Evolutionary conservation across 345 rosid genomes (phyloP), one percentile per base, ranked within the genome.

Genomic region (Citrus medica): DNA sequence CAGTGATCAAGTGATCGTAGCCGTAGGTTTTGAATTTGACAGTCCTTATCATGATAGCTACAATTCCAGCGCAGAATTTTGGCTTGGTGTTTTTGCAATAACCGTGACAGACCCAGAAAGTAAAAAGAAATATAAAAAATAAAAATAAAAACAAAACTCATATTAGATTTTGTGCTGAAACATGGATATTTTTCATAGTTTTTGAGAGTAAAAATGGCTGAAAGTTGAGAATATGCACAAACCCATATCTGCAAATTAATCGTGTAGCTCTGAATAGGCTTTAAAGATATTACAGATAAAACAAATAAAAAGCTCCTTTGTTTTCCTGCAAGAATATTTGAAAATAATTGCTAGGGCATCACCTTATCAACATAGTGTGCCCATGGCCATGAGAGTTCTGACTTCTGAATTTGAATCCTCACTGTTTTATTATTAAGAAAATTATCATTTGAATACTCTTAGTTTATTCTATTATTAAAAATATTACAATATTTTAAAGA

Each of bases 41-140:
- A 63, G 93, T 88, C 86, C 21, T 80, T 78, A 56, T 84, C 88
- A 77, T 79, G 87, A 87, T 59, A 68, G 85, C 32, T 67, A 82
- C 88, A 69, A 80, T 55, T 85, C 86, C 81, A 82, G 79, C 73
- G 63, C 81, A 79, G 79, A 68, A 28, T 28, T 82, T 85, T 85
- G 90, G 87, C 87, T 0, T 70, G 59, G 71, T 80, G 79, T 76
- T 37, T 22, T 69, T 71, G 33, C n/a, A 38, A 63, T 66, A 30
- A 40, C 67, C 71, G 67, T 53, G 35, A 3, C 30, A 71, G 55
- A 63, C 71, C 71, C 78, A 51, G 28, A 63, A 74, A 42, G 22
- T 64, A 42, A 30, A 33, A 63, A 48, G 21, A 38, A 25, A 60
- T 16, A 42, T 10, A 42, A 10, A 46, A 13, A 46, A 3, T 4